Percentiles rank a stretch among this genome's conserved stretches.
These are phyloP conservation scores for Ambrosiella beaveri DNA, from an alignment of 2,329 filamentous ascomycete genomes.

Conservation along the genomic window DNA sequence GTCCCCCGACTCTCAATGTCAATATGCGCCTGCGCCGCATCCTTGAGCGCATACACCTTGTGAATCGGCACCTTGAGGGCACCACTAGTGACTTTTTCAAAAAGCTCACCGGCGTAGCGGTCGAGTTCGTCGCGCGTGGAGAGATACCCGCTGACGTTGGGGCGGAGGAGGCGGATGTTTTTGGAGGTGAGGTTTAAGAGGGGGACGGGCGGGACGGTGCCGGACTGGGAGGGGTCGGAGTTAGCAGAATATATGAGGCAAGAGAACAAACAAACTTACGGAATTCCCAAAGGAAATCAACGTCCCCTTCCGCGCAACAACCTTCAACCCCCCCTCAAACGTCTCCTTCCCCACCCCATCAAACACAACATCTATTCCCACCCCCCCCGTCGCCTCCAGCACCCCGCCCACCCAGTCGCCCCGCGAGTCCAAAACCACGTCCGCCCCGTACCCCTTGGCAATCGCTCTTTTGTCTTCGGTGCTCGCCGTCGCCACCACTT, in stretches of 20 bases:
- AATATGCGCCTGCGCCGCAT: constrained; percentile 53
- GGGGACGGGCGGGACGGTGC: constrained; percentile 53
- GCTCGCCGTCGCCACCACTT: constrained; percentile 63
- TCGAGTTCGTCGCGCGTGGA: constrained; percentile 53
- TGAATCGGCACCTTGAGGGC: constrained; percentile 60
- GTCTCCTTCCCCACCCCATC: constrained; percentile 76
- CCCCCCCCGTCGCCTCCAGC: constrained; percentile 50
- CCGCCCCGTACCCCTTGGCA: constrained; percentile 53
- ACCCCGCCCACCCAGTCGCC: constrained; percentile 39
- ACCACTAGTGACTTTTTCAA: constrained; percentile 49
- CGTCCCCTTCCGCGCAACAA: constrained; percentile 59
- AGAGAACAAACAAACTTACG: constrained; percentile 24
- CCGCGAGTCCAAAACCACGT: constrained; percentile 38
- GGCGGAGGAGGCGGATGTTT: constrained; percentile 61
- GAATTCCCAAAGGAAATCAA: constrained; percentile 71
- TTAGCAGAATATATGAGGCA: neutral
- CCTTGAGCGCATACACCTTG: constrained; percentile 57
- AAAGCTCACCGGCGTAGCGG: constrained; percentile 53
- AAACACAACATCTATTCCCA: constrained; percentile 62
- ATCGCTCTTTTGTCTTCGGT: constrained; percentile 54
- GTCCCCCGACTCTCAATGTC: constrained; percentile 73
- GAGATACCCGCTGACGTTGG: constrained; percentile 55
- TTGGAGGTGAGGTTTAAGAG: constrained; percentile 46
- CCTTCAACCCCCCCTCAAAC: constrained; percentile 61
- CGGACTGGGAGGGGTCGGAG: constrained; percentile 27